These are phyloP conservation scores for Chaetomium tenue DNA, from an alignment of 495 filamentous ascomycete species.

Conservation along the genomic window DNA sequence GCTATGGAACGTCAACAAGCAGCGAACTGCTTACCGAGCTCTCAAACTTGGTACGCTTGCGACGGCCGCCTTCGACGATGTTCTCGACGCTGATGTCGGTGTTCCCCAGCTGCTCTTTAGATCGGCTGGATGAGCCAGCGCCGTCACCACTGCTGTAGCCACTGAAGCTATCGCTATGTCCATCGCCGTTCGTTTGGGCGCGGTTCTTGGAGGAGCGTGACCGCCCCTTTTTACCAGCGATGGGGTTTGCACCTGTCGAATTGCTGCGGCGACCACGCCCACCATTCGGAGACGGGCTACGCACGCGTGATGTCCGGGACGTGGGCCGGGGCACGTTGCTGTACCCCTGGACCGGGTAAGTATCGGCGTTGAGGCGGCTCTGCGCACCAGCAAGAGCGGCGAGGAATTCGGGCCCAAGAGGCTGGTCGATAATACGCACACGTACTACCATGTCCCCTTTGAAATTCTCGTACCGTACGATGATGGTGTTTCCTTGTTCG, in stretches of 20 bases:
- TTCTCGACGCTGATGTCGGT: slow-evolving; percentile 97
- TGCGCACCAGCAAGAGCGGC: slow-evolving; percentile 36
- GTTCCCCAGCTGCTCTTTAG: slow-evolving; percentile 80
- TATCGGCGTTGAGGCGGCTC: slow-evolving; percentile 30
- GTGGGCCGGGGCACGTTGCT: slow-evolving; percentile 62
- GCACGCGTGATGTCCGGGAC: slow-evolving; percentile 66
- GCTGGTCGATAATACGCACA: slow-evolving; percentile 77
- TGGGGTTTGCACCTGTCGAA: slow-evolving; percentile 58
- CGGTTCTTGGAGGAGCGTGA: slow-evolving; percentile 69
- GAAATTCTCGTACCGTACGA: slow-evolving; percentile 94
- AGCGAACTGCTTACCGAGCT: slow-evolving; percentile 71
- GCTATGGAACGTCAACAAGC: neutral
- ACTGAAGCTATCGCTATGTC: slow-evolving; percentile 61
- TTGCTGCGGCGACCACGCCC: slow-evolving; percentile 73
- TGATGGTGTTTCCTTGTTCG: slow-evolving; percentile 77
- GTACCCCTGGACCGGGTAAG: slow-evolving; percentile 49
- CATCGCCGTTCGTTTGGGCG: slow-evolving; percentile 64
- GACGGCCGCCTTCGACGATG: slow-evolving; percentile 92
- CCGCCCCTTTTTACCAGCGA: slow-evolving; percentile 58
- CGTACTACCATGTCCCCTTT: slow-evolving; percentile 83
- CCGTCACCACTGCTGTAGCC: slow-evolving; percentile 81
- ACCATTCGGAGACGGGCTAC: slow-evolving; percentile 78
- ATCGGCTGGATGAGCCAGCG: slow-evolving; percentile 68
- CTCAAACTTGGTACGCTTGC: slow-evolving; percentile 95
- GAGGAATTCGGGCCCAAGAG: slow-evolving; percentile 45